Percentiles rank a stretch among this genome's conserved stretches.
phyloP scores from a whole-genome alignment of 148 eudicot genomes.

The Silene uniflora region DNA sequence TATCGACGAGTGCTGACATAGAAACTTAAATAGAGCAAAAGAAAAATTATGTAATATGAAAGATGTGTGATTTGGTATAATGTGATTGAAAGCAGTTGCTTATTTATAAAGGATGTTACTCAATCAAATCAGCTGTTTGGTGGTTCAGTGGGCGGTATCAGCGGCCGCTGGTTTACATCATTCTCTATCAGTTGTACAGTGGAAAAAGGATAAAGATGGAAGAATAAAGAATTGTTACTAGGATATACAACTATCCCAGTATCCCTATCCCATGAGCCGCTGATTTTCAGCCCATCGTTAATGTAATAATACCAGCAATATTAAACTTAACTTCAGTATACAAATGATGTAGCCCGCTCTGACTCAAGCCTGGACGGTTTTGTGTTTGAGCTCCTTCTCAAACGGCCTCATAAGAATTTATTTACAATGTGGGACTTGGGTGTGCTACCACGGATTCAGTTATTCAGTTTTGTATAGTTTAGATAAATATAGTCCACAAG shows the following conservation, averaged over 20 bases:
- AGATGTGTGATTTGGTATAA: background rate
- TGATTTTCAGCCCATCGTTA: background rate
- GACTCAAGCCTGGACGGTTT: no score
- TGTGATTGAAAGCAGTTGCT: background rate
- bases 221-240: no score
- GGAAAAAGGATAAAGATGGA: no score
- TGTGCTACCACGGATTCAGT: no score
- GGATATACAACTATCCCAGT: background rate
- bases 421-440: no score
- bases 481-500: no score
- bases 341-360: no score
- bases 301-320: no score
- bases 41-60: background rate
- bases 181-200: background rate
- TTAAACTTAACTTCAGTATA: no score
- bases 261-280: background rate
- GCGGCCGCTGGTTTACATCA: background rate
- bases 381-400: no score
- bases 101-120: background rate
- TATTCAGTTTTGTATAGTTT: no score
- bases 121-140: background rate
- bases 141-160: background rate
- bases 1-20: slow-evolving; percentile 28
- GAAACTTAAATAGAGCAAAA: background rate
- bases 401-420: no score